Evolutionary conservation across 2,329 filamentous ascomycete species (phyloP).

Genomic region (Xylariaceae sp.): DNA sequence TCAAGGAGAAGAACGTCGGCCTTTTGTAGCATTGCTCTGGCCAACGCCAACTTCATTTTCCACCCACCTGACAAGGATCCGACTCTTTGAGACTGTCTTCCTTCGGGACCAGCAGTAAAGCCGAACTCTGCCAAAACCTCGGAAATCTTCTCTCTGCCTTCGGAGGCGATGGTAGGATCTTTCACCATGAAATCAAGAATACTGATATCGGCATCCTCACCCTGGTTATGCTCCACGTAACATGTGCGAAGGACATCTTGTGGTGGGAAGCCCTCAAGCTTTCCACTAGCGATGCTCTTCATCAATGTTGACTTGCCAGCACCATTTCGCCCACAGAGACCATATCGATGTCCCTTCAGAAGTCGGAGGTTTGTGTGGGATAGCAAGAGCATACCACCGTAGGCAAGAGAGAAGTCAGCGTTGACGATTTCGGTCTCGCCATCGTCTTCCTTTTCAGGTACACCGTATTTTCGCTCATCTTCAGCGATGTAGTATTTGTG

Average conservation of each 20-base stretch:
- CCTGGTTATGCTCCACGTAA: conserved; percentile 99
- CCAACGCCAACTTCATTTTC: conserved; percentile 99
- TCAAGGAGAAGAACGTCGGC: conserved; percentile 96
- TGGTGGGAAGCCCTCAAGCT: conserved; percentile 92
- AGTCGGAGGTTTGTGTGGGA: conserved; percentile 94
- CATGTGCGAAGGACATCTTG: conserved; percentile 91
- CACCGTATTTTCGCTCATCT: conserved; percentile 81
- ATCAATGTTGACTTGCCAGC: conserved; percentile 99
- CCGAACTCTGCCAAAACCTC: conserved; percentile 86
- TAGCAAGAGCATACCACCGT: conserved; percentile 93
- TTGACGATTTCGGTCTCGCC: conserved; percentile 97
- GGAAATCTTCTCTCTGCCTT: conserved; percentile 76
- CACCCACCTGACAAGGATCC: conserved; percentile 95
- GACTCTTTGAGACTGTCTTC: conserved; percentile 82
- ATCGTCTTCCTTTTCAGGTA: conserved; percentile 80
- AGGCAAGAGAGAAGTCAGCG: conserved; percentile 93
- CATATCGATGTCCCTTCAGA: conserved; percentile 94
- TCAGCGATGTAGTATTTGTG: conserved; percentile 76
- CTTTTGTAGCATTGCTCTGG: conserved; percentile 91
- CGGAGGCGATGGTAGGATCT: conserved; percentile 77
- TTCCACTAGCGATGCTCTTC: conserved; percentile 91
- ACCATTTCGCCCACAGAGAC: conserved; percentile 94
- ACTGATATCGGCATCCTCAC: conserved; percentile 92
- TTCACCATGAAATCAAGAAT: conserved; percentile 91
- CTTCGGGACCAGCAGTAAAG: conserved; percentile 85